A percentile compares a stretch with the other conserved stretches of the same genome.
Evolutionary conservation across 192 early-diverging fungal species (phyloP).

Genomic region (Paraglomus brasilianum): DNA sequence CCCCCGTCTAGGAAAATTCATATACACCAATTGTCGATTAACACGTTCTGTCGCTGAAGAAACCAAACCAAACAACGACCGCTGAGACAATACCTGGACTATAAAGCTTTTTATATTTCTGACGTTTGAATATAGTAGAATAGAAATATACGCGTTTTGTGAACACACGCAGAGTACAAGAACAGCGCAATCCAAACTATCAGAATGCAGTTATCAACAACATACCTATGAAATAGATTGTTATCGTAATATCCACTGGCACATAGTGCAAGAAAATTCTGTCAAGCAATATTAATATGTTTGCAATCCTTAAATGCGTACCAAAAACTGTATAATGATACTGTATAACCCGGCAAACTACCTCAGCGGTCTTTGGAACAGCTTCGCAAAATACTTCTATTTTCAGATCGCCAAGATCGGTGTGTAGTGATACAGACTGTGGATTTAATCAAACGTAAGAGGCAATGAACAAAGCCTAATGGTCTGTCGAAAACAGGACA

Average conservation of each 20-base stretch:
- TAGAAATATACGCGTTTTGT: too few species aligned
- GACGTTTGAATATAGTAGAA: not conserved
- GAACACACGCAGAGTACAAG: too few species aligned
- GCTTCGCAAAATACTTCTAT: conserved; percentile 92
- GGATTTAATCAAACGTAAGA: not conserved
- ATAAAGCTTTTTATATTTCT: conserved; percentile 86
- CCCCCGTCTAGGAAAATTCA: conserved; percentile 64
- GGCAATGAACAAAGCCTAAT: too few species aligned
- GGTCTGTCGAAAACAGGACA: too few species aligned
- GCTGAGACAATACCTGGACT: conserved; percentile 51
- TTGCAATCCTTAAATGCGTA: not conserved
- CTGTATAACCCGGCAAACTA: conserved; percentile 28
- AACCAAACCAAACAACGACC: not conserved
- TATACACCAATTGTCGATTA: too few species aligned
- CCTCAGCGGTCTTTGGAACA: conserved; percentile 77
- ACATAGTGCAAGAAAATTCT: conserved; percentile 97
- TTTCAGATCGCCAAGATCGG: conserved; percentile 91
- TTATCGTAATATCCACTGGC: conserved; percentile 92
- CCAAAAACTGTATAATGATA: not conserved
- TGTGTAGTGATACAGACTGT: conserved; percentile 86
- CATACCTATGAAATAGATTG: conserved; percentile 72
- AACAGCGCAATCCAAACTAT: too few species aligned
- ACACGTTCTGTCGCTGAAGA: too few species aligned
- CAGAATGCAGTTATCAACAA: not conserved
- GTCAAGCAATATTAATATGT: not conserved